Evolutionary conservation across 75 land plant genomes (phyloP).

Genomic region (Cupressus sempervirens): DNA sequence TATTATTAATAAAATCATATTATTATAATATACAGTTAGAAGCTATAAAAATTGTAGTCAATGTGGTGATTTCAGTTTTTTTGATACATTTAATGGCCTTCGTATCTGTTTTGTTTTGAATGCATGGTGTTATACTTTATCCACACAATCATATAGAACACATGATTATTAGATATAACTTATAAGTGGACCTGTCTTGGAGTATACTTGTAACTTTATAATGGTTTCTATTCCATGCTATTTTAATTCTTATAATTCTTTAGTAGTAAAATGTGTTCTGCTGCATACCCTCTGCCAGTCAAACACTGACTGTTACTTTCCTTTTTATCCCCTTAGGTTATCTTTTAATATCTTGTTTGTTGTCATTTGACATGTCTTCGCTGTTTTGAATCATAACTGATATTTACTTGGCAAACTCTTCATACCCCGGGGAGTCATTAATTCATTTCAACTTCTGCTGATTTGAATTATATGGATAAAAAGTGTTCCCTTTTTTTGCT

Average conservation of each 20-base stretch:
- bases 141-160: neutral
- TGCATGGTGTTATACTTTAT: neutral
- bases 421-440: neutral
- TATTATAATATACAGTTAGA: neutral
- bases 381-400: neutral
- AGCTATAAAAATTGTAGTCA: neutral
- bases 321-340: neutral
- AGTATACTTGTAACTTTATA: neutral
- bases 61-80: neutral
- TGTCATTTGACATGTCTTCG: neutral
- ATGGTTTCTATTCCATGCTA: neutral
- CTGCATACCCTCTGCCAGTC: neutral
- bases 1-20: neutral
- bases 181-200: neutral
- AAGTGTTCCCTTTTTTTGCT: neutral
- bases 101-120: neutral
- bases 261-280: neutral
- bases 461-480: neutral
- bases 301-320: neutral
- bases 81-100: neutral
- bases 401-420: neutral
- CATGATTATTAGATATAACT: neutral
- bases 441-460: neutral
- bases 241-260: neutral
- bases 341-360: neutral